phyloP scores from a whole-genome alignment of 768 basidiomycete genomes.

The Phylloporus arenicola region DNA sequence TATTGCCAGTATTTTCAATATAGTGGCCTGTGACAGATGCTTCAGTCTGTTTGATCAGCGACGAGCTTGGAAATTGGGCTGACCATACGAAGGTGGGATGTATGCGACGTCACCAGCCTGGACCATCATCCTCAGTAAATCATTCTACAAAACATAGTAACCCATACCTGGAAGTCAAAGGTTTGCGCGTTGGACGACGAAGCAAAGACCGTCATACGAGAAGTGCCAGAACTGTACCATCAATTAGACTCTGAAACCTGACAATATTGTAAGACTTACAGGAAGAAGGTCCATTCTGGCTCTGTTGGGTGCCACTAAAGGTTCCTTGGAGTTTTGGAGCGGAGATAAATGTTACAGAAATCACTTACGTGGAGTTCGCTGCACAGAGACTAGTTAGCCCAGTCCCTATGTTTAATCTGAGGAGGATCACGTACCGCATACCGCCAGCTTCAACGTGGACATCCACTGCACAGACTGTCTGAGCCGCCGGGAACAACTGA shows the following conservation, averaged over 20 bases:
- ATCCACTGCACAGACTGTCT: constrained; percentile 52
- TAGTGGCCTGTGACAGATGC: constrained; percentile 47
- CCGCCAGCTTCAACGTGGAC: constrained; percentile 57
- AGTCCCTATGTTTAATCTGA: neutral
- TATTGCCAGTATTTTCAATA: constrained; percentile 60
- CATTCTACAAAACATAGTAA: neutral
- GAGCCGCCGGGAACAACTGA: constrained; percentile 45
- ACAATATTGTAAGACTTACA: constrained; percentile 22
- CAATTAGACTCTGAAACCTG: neutral
- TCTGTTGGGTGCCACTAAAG: constrained; percentile 48
- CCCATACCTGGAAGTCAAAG: constrained; percentile 39
- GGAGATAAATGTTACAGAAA: neutral
- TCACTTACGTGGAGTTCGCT: constrained; percentile 44
- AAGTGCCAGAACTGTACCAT: constrained; percentile 31
- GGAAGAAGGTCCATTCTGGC: constrained; percentile 43
- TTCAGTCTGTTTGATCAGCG: neutral
- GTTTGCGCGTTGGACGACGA: constrained; percentile 37
- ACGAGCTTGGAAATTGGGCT: neutral
- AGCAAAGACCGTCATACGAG: constrained; percentile 41
- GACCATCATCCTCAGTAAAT: constrained; percentile 9
- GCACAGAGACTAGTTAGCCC: neutral
- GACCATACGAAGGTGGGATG: constrained; percentile 22
- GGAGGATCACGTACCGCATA: constrained; percentile 39
- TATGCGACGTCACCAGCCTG: constrained; percentile 28
- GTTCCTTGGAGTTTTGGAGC: neutral